Conservation (phyloP, 225 moss, liverwort and hornwort species). For the Bryoerythrophyllum caledonicum region DNA sequence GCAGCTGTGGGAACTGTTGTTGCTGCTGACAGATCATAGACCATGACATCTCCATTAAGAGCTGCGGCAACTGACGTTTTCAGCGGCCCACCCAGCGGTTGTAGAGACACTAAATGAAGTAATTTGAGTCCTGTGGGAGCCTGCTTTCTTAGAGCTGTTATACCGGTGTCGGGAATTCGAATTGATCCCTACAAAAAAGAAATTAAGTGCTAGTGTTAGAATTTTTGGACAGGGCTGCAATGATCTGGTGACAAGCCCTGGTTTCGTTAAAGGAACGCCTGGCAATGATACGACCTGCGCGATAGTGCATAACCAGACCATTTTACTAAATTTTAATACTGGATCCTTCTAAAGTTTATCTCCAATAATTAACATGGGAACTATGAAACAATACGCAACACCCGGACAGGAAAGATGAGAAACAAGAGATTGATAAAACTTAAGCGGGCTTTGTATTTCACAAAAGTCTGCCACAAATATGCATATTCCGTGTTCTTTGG, state of each 20-base stretch:
- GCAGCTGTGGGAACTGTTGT: conserved; percentile 41
- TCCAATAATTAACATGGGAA: background rate
- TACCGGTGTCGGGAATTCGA: conserved; percentile 58
- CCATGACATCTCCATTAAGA: conserved; percentile 62
- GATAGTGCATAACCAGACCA: background rate
- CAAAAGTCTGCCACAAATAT: background rate
- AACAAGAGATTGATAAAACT: background rate
- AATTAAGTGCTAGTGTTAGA: conserved; percentile 9
- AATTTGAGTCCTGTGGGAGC: conserved; percentile 45
- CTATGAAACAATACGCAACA: background rate
- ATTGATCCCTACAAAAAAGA: conserved; percentile 51
- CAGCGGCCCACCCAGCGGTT: conserved; percentile 66
- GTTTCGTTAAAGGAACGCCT: background rate
- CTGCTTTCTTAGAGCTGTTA: conserved; percentile 50
- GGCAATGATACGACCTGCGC: background rate
- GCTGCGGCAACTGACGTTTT: conserved; percentile 61
- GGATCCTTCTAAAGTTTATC: background rate
- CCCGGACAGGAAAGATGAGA: background rate
- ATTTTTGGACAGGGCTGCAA: background rate
- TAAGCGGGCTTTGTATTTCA: background rate
- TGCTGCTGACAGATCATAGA: conserved; percentile 64
- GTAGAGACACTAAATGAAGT: conserved; percentile 58
- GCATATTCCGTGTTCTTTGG: background rate
- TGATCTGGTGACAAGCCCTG: background rate
- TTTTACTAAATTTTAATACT: background rate